phyloP scores from a whole-genome alignment of 768 basidiomycete species.

The Nevesoporus exiguus region DNA sequence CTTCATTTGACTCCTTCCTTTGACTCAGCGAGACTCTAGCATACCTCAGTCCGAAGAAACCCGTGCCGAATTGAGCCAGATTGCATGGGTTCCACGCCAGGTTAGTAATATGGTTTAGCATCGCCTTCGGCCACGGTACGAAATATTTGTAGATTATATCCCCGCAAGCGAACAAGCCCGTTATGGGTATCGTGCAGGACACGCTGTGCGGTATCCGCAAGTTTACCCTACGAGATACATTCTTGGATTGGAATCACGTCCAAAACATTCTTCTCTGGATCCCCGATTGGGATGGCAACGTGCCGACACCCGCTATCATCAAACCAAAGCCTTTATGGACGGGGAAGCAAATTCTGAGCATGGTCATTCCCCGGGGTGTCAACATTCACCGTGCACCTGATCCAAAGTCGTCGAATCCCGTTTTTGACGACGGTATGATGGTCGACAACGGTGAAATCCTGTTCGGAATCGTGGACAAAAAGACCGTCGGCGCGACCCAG shows the following conservation, averaged over 20 bases:
- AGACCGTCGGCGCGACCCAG: conserved; percentile 94
- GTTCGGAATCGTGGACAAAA: conserved; percentile 95
- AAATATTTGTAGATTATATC: conserved; percentile 77
- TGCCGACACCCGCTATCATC: conserved; percentile 91
- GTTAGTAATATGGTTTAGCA: conserved; percentile 37
- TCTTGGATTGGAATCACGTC: conserved; percentile 92
- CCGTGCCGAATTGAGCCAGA: conserved; percentile 94
- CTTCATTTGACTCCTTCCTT: conserved; percentile 1
- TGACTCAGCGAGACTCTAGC: conserved; percentile 39
- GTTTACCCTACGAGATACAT: conserved; percentile 92
- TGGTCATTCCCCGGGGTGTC: conserved; percentile 93
- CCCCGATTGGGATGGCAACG: conserved; percentile 92
- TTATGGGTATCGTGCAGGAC: conserved; percentile 99
- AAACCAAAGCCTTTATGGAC: conserved; percentile 98
- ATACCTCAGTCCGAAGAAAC: conserved; percentile 99
- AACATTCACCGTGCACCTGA: conserved; percentile 85
- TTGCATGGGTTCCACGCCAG: conserved; percentile 98
- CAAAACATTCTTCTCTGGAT: conserved; percentile 99
- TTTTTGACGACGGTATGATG: conserved; percentile 90
- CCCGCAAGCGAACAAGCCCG: conserved; percentile 98
- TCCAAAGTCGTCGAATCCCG: conserved; percentile 73
- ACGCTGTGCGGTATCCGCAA: conserved; percentile 97
- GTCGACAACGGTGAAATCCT: conserved; percentile 97
- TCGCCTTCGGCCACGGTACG: neutral
- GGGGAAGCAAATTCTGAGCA: conserved; percentile 91